Conservation (phyloP, 2,329 filamentous ascomycete genomes). For the Zarea fungicola region DNA sequence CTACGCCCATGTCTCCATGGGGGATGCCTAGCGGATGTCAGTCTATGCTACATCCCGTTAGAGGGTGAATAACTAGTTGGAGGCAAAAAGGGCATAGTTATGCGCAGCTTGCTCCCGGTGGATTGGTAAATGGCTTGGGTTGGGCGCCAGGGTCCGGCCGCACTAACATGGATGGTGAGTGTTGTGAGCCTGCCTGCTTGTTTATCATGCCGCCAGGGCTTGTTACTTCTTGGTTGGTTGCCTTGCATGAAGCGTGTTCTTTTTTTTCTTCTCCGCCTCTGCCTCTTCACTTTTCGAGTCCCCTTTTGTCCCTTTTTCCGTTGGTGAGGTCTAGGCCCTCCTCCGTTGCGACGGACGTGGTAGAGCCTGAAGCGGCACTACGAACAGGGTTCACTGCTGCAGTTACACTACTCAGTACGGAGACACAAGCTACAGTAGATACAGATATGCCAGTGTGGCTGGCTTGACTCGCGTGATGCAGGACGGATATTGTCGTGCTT, state of each 20-base stretch:
- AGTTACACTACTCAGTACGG: too few species aligned
- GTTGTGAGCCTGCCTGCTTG: background rate
- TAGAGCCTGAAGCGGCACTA: background rate
- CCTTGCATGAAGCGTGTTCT: background rate
- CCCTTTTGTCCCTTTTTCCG: background rate
- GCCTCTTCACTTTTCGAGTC: background rate
- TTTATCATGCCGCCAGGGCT: background rate
- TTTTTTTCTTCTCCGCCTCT: background rate
- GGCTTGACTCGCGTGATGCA: conserved; percentile 6
- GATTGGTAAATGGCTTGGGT: conserved; percentile 7
- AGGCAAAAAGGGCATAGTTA: background rate
- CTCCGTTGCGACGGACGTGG: conserved; percentile 8
- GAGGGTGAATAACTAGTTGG: background rate
- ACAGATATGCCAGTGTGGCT: background rate
- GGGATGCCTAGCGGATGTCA: background rate
- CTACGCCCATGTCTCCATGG: background rate
- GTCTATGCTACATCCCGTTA: conserved; percentile 4
- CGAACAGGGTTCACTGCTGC: conserved; percentile 4
- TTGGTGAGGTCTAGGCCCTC: background rate
- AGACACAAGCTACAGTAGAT: background rate
- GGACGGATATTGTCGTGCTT: background rate
- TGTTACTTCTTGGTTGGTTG: background rate
- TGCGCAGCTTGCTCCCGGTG: background rate
- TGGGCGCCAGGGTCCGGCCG: background rate
- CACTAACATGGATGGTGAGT: background rate